A percentile compares a stretch with the other conserved stretches of the same genome.
phyloP scores from a whole-genome alignment of 305 asterid species.

The Fraxinus paxiana region DNA sequence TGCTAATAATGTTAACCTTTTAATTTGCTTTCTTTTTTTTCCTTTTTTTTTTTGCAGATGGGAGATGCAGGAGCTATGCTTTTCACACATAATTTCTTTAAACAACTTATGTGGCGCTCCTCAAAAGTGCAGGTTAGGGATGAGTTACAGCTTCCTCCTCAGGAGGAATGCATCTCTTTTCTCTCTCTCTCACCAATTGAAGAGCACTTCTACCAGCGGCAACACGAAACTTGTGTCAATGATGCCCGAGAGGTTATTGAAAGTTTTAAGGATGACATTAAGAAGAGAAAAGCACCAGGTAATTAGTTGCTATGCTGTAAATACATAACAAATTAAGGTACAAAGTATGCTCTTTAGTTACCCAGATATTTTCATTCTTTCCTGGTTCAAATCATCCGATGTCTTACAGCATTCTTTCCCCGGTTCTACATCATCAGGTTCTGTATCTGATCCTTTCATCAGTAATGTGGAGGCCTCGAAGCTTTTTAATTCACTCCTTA shows the following conservation, averaged over 20 bases:
- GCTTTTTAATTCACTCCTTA: constrained; percentile 89
- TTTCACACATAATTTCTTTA: constrained; percentile 66
- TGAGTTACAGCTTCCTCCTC: constrained; percentile 83
- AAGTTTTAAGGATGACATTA: constrained; percentile 53
- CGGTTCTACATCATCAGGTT: constrained; percentile 55
- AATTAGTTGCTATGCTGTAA: neutral
- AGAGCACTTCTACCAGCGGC: constrained; percentile 90
- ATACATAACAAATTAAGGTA: constrained; percentile 16
- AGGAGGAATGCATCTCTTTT: constrained; percentile 87
- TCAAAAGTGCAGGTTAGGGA: constrained; percentile 78
- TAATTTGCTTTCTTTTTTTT: neutral
- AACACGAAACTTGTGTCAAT: constrained; percentile 84
- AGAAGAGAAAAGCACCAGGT: constrained; percentile 53
- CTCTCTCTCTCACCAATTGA: constrained; percentile 82
- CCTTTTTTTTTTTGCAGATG: constrained; percentile 45
- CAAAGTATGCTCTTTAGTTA: constrained; percentile 1
- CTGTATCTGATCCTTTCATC: constrained; percentile 51
- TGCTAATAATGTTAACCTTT: constrained; percentile 8
- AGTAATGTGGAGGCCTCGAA: constrained; percentile 80
- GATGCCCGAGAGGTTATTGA: constrained; percentile 84
- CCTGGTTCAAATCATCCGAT: constrained; percentile 21
- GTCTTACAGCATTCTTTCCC: constrained; percentile 26
- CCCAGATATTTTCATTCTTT: neutral
- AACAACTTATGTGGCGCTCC: constrained; percentile 89
- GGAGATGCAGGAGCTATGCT: constrained; percentile 80